These are phyloP conservation scores for Daldinia caldariorum DNA, from an alignment of 495 filamentous ascomycete species.

Conservation along the genomic window DNA sequence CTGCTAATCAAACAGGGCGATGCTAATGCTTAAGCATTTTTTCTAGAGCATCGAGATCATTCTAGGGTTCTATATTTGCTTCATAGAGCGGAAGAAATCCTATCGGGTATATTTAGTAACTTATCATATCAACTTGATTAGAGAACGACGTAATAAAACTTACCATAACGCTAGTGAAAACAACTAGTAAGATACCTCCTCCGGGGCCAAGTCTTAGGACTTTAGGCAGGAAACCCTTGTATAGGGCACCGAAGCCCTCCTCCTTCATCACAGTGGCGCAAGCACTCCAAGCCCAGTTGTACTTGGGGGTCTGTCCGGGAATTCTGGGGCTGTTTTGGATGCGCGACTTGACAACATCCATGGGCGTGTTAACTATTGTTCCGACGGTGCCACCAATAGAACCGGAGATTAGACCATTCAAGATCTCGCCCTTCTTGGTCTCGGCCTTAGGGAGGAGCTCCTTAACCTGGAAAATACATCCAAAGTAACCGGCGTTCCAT, in stretches of 20 bases:
- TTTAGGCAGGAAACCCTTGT: constrained; percentile 98
- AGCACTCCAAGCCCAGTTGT: constrained; percentile 96
- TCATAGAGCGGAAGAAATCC: constrained; percentile 44
- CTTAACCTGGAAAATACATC: constrained; percentile 96
- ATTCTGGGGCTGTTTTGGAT: constrained; percentile 93
- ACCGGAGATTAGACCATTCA: constrained; percentile 88
- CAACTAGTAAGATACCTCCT: constrained; percentile 59
- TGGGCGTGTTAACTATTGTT: constrained; percentile 93
- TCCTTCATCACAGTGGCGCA: constrained; percentile 87
- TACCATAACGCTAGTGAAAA: constrained; percentile 41
- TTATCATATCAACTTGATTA: background rate
- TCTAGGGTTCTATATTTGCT: constrained; percentile 20
- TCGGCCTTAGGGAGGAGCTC: constrained; percentile 78
- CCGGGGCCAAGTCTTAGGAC: constrained; percentile 88
- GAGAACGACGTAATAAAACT: background rate
- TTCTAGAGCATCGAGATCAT: background rate
- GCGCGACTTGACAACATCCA: constrained; percentile 97
- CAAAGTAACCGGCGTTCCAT: constrained; percentile 98
- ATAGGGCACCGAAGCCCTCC: constrained; percentile 90
- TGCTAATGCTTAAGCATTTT: background rate
- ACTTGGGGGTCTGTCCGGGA: constrained; percentile 82
- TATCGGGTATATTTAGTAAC: constrained; percentile 3
- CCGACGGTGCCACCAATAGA: constrained; percentile 89
- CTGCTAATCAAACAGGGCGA: constrained; percentile 10
- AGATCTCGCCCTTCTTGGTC: constrained; percentile 81